These are phyloP conservation scores for Phylloporus sp. DNA, from an alignment of 768 basidiomycete species.

Conservation along the genomic window DNA sequence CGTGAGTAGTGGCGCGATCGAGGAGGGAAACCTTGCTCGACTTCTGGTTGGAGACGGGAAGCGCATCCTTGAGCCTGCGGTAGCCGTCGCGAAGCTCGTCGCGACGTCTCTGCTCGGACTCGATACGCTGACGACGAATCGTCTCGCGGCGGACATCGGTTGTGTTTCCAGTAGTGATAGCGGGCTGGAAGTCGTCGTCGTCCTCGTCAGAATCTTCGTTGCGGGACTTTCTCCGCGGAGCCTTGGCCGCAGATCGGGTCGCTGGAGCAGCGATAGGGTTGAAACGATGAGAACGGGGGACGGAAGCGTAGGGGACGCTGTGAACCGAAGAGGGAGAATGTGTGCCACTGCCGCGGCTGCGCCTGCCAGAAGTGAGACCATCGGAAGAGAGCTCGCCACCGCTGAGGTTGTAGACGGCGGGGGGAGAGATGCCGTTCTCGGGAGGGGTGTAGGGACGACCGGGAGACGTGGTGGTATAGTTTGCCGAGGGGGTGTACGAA, in stretches of 20 bases:
- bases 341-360: constrained; percentile 69
- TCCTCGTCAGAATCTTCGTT: constrained; percentile 72
- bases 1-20: constrained; percentile 84
- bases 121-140: constrained; percentile 88
- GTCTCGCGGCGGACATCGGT: constrained; percentile 82
- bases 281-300: constrained; percentile 75
- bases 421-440: constrained; percentile 64
- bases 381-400: constrained; percentile 75
- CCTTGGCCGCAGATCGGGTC: constrained; percentile 51
- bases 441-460: constrained; percentile 69
- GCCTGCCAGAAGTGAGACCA: constrained; percentile 56
- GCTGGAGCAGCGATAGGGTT: constrained; percentile 63
- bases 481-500: constrained; percentile 50
- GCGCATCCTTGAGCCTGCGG: constrained; percentile 82
- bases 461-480: constrained; percentile 50
- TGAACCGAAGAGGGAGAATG: constrained; percentile 47
- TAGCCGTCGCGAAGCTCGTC: constrained; percentile 94
- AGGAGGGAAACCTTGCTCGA: constrained; percentile 88
- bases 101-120: constrained; percentile 87
- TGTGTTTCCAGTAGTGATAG: constrained; percentile 37
- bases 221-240: constrained; percentile 41
- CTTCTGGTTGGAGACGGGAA: constrained; percentile 89
- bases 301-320: constrained; percentile 52
- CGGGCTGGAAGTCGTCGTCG: constrained; percentile 71
- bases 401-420: constrained; percentile 67